phyloP scores from a whole-genome alignment of 306 rosid genomes.

The Corylus heterophylla region DNA sequence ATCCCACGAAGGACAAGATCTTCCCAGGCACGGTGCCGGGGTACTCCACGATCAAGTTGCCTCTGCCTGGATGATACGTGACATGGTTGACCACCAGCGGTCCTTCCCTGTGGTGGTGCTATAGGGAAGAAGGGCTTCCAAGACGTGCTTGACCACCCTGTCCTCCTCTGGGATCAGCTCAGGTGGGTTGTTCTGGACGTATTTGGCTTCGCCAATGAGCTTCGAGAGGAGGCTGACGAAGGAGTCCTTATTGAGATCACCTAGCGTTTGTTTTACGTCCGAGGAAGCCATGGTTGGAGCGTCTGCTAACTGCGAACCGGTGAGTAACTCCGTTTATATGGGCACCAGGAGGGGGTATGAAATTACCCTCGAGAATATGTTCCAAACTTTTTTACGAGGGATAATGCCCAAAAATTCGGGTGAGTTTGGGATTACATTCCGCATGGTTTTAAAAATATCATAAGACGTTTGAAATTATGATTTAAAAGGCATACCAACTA shows the following conservation, averaged over 20 bases:
- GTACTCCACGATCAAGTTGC: slow-evolving; percentile 79
- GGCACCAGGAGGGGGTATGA: not conserved
- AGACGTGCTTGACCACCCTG: slow-evolving; percentile 63
- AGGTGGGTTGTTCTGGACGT: slow-evolving; percentile 86
- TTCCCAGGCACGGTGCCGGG: slow-evolving; percentile 78
- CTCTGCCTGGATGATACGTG: slow-evolving; percentile 64
- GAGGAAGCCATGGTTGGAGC: slow-evolving; percentile 47
- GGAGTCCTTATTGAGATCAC: slow-evolving; percentile 63
- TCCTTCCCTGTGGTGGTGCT: slow-evolving; percentile 83
- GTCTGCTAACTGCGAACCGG: not conserved
- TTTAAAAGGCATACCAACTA: too few species aligned
- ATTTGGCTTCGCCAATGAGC: slow-evolving; percentile 77
- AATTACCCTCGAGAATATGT: too few species aligned
- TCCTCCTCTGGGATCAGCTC: slow-evolving; percentile 83
- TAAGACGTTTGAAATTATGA: too few species aligned
- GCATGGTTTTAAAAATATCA: too few species aligned
- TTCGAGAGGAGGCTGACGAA: slow-evolving; percentile 63
- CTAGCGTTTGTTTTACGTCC: slow-evolving; percentile 44
- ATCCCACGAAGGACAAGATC: slow-evolving; percentile 78
- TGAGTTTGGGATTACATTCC: too few species aligned
- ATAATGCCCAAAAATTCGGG: too few species aligned
- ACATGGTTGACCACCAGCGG: slow-evolving; percentile 73
- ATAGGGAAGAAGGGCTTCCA: slow-evolving; percentile 57
- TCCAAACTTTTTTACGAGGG: too few species aligned
- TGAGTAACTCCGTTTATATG: not conserved